Base-by-base conservation (phyloP, 176 grass and related monocot species). In the Zizania latifolia region DNA sequence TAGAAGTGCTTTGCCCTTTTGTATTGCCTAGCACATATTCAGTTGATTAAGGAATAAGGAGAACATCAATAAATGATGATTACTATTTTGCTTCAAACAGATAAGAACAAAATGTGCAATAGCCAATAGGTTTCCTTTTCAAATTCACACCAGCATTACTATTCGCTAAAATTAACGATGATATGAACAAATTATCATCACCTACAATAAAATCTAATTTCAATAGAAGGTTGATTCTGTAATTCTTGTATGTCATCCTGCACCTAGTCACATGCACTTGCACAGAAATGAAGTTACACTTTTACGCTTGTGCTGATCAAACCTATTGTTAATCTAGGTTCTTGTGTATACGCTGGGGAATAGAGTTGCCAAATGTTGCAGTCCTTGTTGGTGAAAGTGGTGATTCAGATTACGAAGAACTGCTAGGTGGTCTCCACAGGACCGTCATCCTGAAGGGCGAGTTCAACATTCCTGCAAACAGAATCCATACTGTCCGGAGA, bases 331-430 rank as follows among this genome's bases (percentile, higher is more conserved):
- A 65, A 35, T 76, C 16, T 38, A 99, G 95, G 91, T 99, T 94
- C 87, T 84, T 99, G 84, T 92, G 76, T 70, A 81, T 94, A 78
- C 74, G 95, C 51, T 99, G 91, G 95, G 95, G 95, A 53, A 67
- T 92, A 79, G 83, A 92, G 33, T 55, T 99, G 62, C 87, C 91
- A 11, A 94, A 94, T 62, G 90, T 94, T 43, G 81, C 82, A 3
- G 89, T 92, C 50, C 69, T 94, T 38, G 79, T 93, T 23, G 95
- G 95, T 8, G 95, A 94, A 85, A 99, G 86, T 10, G 95, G 95
- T 5, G 95, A 94, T 51, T 86, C 95, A 50, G 95, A 99, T 65
- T 92, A 94, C 1, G 95, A 99, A 84, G 95, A 88, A 61, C 72
- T 94, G 40, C 82, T 99, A 19, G 83, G 90, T 6, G 91, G 91